Evolutionary conservation across 169 alveolate species (phyloP), one percentile per base, ranked within the genome.

Genomic region (Condylostoma magnum): DNA sequence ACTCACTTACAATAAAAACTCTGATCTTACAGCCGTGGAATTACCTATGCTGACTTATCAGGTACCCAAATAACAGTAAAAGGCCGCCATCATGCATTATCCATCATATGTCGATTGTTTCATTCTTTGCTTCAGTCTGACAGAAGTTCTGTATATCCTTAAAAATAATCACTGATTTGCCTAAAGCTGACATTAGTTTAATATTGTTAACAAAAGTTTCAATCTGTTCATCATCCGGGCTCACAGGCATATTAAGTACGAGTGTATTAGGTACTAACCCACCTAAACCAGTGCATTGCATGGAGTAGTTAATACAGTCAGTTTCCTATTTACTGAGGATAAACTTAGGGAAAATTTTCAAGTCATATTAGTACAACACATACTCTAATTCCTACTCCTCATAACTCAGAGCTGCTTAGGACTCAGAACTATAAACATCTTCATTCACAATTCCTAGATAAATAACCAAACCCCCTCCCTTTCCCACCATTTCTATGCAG

Each of bases 41-140:
- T 25, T 68, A 37, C 47, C 60, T 56, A 20, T 76, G 74, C 57
- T 63, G 83, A 36, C 50, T 36, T 43, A 76, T 47, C 33, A 76
- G 51, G 75, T 70, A 67, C 20, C 74, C 34, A 34, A 66, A n/a
- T 38, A 63, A 77, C n/a, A 76, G 55, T 60, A 76, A 44, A 10
- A 76, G 60, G 28, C 83, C 83, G 0, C 81, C 81, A 38, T 66
- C 83, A 33, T 76, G 83, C 41, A 76, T 65, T 77, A 76, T 76
- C 83, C 83, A 76, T 76, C 83, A 76, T 4, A 48, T 52, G 5
- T 48, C 70, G 34, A 66, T 66, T 8, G 63, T 43, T 53, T 57
- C 76, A 34, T 66, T 34, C 41, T 31, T 34, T 6, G 10, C 15
- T 10, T 10, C 10, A 37, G 48, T 20, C 34, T 18, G 48, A 44